Percentiles rank a stretch among this genome's conserved stretches.
phyloP scores from a whole-genome alignment of 2,329 filamentous ascomycete genomes.

The Periconia digitata region DNA sequence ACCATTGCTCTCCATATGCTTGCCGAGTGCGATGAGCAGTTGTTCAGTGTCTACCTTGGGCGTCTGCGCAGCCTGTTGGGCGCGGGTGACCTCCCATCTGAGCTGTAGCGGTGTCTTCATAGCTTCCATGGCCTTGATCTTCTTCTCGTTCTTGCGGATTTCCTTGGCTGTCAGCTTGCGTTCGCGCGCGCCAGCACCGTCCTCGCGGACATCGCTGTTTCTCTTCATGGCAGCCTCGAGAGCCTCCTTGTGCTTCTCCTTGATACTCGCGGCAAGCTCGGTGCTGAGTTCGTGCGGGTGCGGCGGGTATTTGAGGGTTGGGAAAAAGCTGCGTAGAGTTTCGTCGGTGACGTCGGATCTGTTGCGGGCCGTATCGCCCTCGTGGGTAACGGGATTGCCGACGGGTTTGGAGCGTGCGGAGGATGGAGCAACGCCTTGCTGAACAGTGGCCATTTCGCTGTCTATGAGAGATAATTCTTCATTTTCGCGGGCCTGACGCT shows the following conservation, averaged over 20 bases:
- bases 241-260: constrained; percentile 70
- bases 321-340: constrained; percentile 62
- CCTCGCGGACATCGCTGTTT: no score
- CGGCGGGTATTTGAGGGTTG: constrained; percentile 74
- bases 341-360: constrained; percentile 1
- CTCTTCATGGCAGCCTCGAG: constrained; percentile 41
- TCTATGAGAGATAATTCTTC: constrained; percentile 15
- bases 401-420: not conserved
- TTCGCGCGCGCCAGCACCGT: not conserved
- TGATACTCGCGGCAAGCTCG: constrained; percentile 72
- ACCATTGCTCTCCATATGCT: constrained; percentile 40
- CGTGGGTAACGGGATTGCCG: constrained; percentile 16
- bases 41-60: constrained; percentile 33
- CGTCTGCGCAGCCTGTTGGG: constrained; percentile 22
- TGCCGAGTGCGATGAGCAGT: constrained; percentile 46
- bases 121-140: constrained; percentile 16
- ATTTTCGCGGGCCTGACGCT: not conserved
- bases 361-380: constrained; percentile 66
- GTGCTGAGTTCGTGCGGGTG: constrained; percentile 79
- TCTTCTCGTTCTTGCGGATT: constrained; percentile 26
- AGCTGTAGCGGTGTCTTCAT: constrained; percentile 41
- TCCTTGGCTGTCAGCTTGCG: constrained; percentile 8
- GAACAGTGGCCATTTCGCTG: constrained; percentile 3
- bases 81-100: constrained; percentile 33
- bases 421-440: constrained; percentile 17